Evolutionary conservation across 257 asterid genomes (phyloP), one percentile per base, ranked within the genome.

Genomic region (Dorcoceras hygrometricum): DNA sequence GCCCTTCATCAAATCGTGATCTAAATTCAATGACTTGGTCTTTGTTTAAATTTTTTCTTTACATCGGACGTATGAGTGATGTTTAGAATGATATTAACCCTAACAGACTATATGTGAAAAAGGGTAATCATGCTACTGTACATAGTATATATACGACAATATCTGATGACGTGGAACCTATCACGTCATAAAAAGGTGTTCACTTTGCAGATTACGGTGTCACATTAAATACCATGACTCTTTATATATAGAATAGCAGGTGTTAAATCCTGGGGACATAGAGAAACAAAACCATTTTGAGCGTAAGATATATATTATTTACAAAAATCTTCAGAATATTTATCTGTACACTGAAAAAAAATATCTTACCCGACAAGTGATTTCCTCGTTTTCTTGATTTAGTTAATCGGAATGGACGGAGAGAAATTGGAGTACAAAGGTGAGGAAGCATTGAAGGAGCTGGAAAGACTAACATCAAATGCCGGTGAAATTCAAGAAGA

Each of bases 391-490:
- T 28, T 24, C 26, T 4, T 59, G 4, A 19, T 48, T 19, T 0
- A 24, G 6, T 56, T 2, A 36, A 53, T 46, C 28, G 32, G 50
- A 46, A 86, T 88, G 96, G 87, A 83, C 32, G 86, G 96, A 36
- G 80, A 88, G 80, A 88, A 83, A 79, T 72, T 88, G 69, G 93
- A 88, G 79, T 88, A 86, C 86, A 83, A 82, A 73, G 96, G 96
- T 4, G 78, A 27, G 69, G 82, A 77, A 29, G 93, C 90, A 62
- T 19, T 88, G 75, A 78, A 76, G 72, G 93, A 83, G 72, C 80
- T 88, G 2, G 87, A 88, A 67, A 76, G 82, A 55, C 68, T 86
- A 31, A 83, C 96, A 26, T 31, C 63, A 26, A 80, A 74, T 26
- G 84, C 87, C 1, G 83, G 77, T 26, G 82, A 86, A 59, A 89